Evolutionary conservation across 2,329 filamentous ascomycete genomes (phyloP).

Genomic region (Dactylellina sp.): DNA sequence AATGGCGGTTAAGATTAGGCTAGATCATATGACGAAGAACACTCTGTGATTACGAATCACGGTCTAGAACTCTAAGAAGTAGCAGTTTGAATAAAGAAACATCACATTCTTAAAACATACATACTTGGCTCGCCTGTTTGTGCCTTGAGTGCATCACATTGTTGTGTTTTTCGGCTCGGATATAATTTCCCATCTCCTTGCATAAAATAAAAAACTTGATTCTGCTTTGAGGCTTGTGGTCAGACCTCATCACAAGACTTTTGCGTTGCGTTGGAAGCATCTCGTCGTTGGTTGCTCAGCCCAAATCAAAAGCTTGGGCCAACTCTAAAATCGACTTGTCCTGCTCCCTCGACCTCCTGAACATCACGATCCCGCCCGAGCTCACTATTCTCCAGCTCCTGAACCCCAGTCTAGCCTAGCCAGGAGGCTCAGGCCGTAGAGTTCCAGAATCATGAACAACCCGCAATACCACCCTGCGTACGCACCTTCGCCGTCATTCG

Average conservation of each 20-base stretch:
- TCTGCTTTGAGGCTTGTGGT: slow-evolving; percentile 2
- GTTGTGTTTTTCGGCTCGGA: not conserved
- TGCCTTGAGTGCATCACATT: not conserved
- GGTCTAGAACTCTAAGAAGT: not conserved
- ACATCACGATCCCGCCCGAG: slow-evolving; percentile 34
- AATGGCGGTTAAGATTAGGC: slow-evolving; percentile 75
- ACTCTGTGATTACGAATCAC: not conserved
- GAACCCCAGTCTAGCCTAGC: slow-evolving; percentile 16
- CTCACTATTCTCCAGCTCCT: slow-evolving; percentile 11
- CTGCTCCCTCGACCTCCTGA: slow-evolving; percentile 43
- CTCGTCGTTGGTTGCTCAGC: slow-evolving; percentile 26
- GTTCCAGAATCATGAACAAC: slow-evolving; percentile 52
- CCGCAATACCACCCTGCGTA: slow-evolving; percentile 60
- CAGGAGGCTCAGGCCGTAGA: slow-evolving; percentile 16
- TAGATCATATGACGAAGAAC: slow-evolving; percentile 65
- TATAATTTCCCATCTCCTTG: slow-evolving; percentile 9
- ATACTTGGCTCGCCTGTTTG: not conserved
- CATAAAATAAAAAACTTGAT: slow-evolving; percentile 8
- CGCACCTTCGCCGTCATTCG: slow-evolving; percentile 60
- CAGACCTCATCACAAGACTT: slow-evolving; percentile 3
- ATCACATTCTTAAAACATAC: slow-evolving; percentile 21
- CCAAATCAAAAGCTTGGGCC: slow-evolving; percentile 52
- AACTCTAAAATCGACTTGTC: slow-evolving; percentile 53
- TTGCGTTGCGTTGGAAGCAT: slow-evolving; percentile 47
- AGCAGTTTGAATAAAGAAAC: not conserved